These are phyloP conservation scores for Coleophoma cylindrospora DNA, from an alignment of 2,329 filamentous ascomycete genomes.

Conservation along the genomic window DNA sequence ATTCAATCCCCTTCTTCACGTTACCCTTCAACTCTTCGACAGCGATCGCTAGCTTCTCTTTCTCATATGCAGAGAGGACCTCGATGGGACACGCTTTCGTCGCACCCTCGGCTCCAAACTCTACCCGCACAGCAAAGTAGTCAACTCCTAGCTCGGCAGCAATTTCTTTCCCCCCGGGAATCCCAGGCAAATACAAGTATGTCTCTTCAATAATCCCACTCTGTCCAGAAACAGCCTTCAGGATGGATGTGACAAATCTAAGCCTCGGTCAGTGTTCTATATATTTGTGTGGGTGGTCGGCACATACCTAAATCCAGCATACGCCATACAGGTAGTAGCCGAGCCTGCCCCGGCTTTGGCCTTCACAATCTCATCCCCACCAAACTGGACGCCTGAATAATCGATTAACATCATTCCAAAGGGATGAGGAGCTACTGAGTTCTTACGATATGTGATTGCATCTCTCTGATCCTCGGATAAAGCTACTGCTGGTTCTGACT, in stretches of 20 bases:
- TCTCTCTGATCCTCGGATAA: not conserved
- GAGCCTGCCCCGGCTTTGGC: not conserved
- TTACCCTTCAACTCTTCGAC: constrained; percentile 4
- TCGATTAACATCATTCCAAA: not conserved
- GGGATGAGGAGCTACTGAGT: not conserved
- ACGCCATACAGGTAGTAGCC: not conserved
- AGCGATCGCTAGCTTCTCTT: not conserved
- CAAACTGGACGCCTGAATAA: not conserved
- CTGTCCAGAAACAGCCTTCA: constrained; percentile 1
- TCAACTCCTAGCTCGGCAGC: constrained; percentile 1
- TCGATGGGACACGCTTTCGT: constrained; percentile 1
- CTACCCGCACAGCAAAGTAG: constrained; percentile 5
- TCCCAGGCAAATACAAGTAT: constrained; percentile 4
- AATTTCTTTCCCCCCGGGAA: constrained; percentile 3
- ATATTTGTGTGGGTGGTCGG: not conserved
- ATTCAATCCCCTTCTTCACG: constrained; percentile 2
- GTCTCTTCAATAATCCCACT: constrained; percentile 3
- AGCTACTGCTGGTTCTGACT: not conserved
- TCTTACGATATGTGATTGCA: not conserved
- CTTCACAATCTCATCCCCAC: not conserved
- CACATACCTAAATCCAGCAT: not conserved
- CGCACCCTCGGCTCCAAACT: constrained; percentile 1
- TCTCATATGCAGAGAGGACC: constrained; percentile 1
- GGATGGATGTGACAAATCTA: not conserved
- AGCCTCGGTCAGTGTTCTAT: not conserved